Conservation (phyloP, 768 basidiomycete species). For the Xerocomellus chrysenteron region DNA sequence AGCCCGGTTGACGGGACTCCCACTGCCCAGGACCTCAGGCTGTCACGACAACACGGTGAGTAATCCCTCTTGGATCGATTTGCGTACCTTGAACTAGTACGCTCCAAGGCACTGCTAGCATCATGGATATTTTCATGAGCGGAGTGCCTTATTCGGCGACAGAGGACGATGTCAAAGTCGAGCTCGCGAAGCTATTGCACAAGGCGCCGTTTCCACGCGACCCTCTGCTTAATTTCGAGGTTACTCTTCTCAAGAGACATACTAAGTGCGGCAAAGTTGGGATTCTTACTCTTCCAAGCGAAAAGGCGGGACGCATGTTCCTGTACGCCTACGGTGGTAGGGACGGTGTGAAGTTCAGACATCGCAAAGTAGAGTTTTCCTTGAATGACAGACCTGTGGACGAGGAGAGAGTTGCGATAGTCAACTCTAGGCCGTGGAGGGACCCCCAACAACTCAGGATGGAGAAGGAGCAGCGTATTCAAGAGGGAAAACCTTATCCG, state of each 20-base stretch:
- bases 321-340: slow-evolving; percentile 28
- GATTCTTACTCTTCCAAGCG: slow-evolving; percentile 32
- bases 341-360: slow-evolving; percentile 28
- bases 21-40: slow-evolving; percentile 1
- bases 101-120: slow-evolving; percentile 2
- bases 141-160: slow-evolving; percentile 28
- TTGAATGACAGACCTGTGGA: slow-evolving; percentile 23
- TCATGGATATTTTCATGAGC: slow-evolving; percentile 38
- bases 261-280: slow-evolving; percentile 26
- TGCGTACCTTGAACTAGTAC: background rate
- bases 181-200: slow-evolving; percentile 35
- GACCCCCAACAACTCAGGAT: slow-evolving; percentile 28
- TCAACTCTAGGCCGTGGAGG: slow-evolving; percentile 29
- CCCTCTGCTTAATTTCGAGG: slow-evolving; percentile 33
- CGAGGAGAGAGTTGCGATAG: slow-evolving; percentile 19
- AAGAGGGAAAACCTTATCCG: slow-evolving; percentile 18
- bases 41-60: slow-evolving; percentile 22
- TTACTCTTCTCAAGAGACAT: slow-evolving; percentile 29
- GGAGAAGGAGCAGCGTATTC: slow-evolving; percentile 26
- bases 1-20: background rate
- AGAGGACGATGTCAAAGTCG: slow-evolving; percentile 33
- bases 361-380: slow-evolving; percentile 18
- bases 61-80: background rate
- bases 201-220: slow-evolving; percentile 32
- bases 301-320: slow-evolving; percentile 22